Base-by-base conservation (phyloP, 495 filamentous ascomycete genomes). In the Penicillium pulvis region DNA sequence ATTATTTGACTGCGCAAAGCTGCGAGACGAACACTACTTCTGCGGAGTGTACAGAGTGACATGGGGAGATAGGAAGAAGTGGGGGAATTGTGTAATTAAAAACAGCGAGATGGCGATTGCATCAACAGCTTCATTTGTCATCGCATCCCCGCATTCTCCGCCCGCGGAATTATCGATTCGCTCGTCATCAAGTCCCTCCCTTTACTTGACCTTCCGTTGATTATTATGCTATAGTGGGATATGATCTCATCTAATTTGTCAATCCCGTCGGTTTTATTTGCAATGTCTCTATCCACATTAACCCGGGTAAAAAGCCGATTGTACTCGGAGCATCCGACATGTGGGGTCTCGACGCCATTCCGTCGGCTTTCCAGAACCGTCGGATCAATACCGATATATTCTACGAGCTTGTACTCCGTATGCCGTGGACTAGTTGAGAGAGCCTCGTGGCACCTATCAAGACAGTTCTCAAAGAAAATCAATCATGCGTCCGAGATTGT, bases 1-100 rank as follows among this genome's bases (percentile, higher is more conserved):
- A 42, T 24, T 41, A 72, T 31, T 26, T 75, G 73, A 45, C 59
- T 58, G 53, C 48, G 59, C 9, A 74, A 41, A 33, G 57, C 52
- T 45, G 58, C 55, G 23, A 74, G 66, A 23, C 65, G 71, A 43
- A 60, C n/a, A 53, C 30, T 57, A 16, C 20, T 59, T 55, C 61
- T 48, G 53, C 51, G 60, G 26, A 57, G 58, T 49, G 52, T 44
- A 56, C 60, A 28, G 35, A 58, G 49, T 47, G 58, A 67, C 59
- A 67, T 65, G 33, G 12, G 24, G 56, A 24, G 19, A 11, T 28
- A 31, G 24, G 2, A 52, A 36, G n/a, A 42, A 31, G 35, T 30
- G 26, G 44, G 57, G 50, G 33, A 48, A 43, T 30, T 41, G 42
- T 17, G 46, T 16, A 17, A 41, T 17, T 41, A 44, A 58, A 33